Conservation (phyloP, 2,329 filamentous ascomycete genomes). For the Colletotrichum graminicola region DNA sequence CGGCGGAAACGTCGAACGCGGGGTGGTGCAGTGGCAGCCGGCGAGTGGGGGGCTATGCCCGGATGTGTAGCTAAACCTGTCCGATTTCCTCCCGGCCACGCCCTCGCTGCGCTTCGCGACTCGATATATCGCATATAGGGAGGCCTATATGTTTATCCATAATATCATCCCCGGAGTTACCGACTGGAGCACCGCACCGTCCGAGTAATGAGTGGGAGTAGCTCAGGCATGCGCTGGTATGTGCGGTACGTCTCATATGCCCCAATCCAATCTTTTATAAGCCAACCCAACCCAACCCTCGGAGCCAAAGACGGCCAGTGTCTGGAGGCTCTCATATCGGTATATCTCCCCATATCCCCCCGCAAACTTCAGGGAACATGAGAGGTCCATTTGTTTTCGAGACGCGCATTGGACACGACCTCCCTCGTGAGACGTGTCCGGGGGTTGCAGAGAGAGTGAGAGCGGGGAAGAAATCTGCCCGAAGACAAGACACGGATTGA, state of each 20-base stretch:
- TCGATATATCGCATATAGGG: neutral
- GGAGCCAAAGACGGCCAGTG: neutral
- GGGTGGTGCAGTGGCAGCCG: slow-evolving; percentile 27
- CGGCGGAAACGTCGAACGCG: neutral
- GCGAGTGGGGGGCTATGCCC: slow-evolving; percentile 20
- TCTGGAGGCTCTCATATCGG: neutral
- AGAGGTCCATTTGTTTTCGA: slow-evolving; percentile 12
- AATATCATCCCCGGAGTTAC: neutral
- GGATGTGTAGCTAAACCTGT: slow-evolving; percentile 26
- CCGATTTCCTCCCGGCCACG: slow-evolving; percentile 21
- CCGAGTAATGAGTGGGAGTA: neutral
- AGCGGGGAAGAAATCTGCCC: neutral
- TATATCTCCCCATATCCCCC: neutral
- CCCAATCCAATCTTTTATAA: slow-evolving; percentile 3
- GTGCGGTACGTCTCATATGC: neutral
- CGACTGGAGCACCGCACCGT: neutral
- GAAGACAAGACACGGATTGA: neutral
- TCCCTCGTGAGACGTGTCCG: neutral
- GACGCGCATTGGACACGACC: slow-evolving; percentile 12
- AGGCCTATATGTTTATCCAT: slow-evolving; percentile 8
- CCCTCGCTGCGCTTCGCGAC: neutral
- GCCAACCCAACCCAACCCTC: neutral
- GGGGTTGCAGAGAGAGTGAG: neutral
- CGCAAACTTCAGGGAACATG: slow-evolving; percentile 15
- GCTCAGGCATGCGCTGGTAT: neutral